phyloP scores from a whole-genome alignment of 257 asterid species.

The Solanum lycopersicoides region DNA sequence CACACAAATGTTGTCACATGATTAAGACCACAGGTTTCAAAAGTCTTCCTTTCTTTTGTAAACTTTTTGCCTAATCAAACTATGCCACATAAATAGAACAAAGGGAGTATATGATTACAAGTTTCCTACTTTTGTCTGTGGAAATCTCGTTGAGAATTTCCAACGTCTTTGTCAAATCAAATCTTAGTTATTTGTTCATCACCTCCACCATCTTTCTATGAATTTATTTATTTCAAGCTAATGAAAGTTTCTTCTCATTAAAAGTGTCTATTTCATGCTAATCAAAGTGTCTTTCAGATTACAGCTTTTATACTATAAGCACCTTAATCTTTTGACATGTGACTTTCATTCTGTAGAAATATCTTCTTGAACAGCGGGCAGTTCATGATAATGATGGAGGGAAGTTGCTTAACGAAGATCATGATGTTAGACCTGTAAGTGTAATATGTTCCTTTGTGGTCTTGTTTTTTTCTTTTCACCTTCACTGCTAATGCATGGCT shows the following conservation, averaged over 20 bases:
- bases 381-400: slow-evolving; percentile 84
- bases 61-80: not conserved
- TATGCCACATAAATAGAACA: not conserved
- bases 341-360: slow-evolving; percentile 41
- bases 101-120: not conserved
- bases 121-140: not conserved
- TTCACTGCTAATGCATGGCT: not conserved
- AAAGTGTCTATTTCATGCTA: not conserved
- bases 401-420: slow-evolving; percentile 88
- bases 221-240: not conserved
- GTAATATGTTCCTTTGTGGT: slow-evolving; percentile 6
- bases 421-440: slow-evolving; percentile 88
- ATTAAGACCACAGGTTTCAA: not conserved
- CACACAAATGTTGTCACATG: not conserved
- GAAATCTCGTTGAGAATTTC: not conserved
- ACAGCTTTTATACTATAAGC: not conserved
- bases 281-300: not conserved
- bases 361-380: slow-evolving; percentile 93
- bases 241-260: not conserved
- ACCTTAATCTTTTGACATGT: not conserved
- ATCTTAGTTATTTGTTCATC: not conserved
- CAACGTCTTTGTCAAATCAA: not conserved
- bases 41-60: not conserved
- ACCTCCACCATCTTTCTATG: not conserved
- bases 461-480: not conserved